These are phyloP conservation scores for Ocimum tenuiflorum DNA, from an alignment of 257 asterid species.

Conservation along the genomic window DNA sequence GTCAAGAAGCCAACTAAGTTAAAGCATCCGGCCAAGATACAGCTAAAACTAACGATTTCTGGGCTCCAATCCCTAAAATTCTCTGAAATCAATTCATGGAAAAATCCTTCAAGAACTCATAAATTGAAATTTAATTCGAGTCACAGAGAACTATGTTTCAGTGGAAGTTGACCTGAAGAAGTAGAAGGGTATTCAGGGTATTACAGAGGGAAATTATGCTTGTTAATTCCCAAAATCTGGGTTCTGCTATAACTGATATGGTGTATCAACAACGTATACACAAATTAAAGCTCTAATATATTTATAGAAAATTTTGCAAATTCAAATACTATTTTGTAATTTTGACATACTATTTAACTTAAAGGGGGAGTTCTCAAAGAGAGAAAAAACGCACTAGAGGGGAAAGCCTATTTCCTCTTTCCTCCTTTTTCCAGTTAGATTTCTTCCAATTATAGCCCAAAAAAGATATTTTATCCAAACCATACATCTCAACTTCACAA, in stretches of 20 bases:
- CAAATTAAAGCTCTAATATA: slow-evolving; percentile 11
- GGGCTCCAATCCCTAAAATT: background rate
- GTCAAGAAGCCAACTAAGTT: background rate
- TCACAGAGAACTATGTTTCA: background rate
- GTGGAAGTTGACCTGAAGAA: background rate
- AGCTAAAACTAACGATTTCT: background rate
- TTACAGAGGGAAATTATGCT: background rate
- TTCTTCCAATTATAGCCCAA: background rate
- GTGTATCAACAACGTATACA: background rate
- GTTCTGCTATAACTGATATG: slow-evolving; percentile 16
- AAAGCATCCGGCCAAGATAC: background rate
- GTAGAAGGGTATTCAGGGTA: background rate
- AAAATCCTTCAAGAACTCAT: slow-evolving; percentile 14
- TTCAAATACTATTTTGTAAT: background rate
- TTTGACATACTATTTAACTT: slow-evolving; percentile 17
- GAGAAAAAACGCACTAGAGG: background rate
- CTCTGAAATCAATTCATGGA: background rate
- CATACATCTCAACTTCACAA: slow-evolving; percentile 4
- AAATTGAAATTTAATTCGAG: background rate
- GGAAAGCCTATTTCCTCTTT: background rate
- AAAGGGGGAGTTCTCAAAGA: background rate
- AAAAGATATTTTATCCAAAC: slow-evolving; percentile 9
- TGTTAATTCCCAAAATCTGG: slow-evolving; percentile 9
- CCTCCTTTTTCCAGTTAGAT: background rate
- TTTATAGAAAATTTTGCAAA: background rate